phyloP scores from a whole-genome alignment of 306 rosid species.

The Cajanus cajan region DNA sequence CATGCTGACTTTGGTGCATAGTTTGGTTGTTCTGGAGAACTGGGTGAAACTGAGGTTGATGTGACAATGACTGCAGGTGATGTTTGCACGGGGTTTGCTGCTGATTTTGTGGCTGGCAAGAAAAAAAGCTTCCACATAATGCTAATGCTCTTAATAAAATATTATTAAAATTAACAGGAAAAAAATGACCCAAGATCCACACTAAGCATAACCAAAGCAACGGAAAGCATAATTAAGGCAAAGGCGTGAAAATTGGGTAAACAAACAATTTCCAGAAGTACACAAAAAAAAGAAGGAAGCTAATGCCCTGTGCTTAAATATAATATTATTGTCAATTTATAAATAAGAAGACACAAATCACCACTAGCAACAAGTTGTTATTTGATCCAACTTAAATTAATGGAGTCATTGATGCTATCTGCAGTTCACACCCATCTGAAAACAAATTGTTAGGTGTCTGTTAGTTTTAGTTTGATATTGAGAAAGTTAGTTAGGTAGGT shows the following conservation, averaged over 20 bases:
- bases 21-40: conserved; percentile 76
- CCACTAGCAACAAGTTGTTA: conserved; percentile 14
- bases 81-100: conserved; percentile 71
- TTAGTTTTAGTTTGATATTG: not conserved
- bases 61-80: conserved; percentile 66
- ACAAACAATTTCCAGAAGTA: conserved; percentile 2
- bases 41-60: conserved; percentile 81
- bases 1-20: conserved; percentile 75
- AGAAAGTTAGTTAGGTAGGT: not conserved
- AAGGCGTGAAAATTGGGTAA: not conserved
- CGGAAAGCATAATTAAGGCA: conserved; percentile 19
- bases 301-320: not conserved
- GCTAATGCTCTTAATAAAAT: not conserved
- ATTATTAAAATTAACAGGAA: not conserved
- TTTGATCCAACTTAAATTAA: conserved; percentile 9
- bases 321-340: not conserved
- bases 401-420: not conserved
- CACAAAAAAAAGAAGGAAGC: not conserved
- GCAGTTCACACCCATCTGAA: conserved; percentile 15
- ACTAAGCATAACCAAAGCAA: conserved; percentile 16
- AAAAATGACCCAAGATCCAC: conserved; percentile 2
- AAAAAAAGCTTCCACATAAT: not conserved
- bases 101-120: conserved; percentile 61
- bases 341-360: not conserved
- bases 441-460: not conserved